Percentiles rank a stretch among this genome's conserved stretches.
These are phyloP conservation scores for Lentinula guzmanii DNA, from an alignment of 768 basidiomycete genomes.

Conservation along the genomic window DNA sequence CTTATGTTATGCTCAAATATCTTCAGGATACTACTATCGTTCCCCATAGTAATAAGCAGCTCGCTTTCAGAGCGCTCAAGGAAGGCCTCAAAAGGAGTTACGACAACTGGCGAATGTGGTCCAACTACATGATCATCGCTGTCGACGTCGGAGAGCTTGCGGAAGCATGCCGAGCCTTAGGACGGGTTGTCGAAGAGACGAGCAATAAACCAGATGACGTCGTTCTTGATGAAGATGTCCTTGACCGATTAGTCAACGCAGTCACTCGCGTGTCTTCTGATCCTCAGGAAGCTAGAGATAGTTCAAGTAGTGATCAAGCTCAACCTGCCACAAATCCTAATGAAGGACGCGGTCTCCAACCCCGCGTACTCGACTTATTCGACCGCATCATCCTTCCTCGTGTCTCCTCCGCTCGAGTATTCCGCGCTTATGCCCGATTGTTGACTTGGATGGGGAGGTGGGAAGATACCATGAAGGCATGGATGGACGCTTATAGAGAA, in stretches of 20 bases:
- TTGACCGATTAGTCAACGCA: conserved; percentile 85
- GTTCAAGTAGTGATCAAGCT: conserved; percentile 11
- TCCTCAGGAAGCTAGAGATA: conserved; percentile 27
- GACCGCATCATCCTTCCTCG: conserved; percentile 77
- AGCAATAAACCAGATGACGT: conserved; percentile 43
- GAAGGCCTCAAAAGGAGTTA: conserved; percentile 82
- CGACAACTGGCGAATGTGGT: conserved; percentile 98
- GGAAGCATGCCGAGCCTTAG: conserved; percentile 80
- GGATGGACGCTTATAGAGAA: conserved; percentile 81
- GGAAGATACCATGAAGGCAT: conserved; percentile 74
- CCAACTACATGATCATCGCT: conserved; percentile 91
- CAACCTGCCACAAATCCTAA: conserved; percentile 39
- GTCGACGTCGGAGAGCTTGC: conserved; percentile 90
- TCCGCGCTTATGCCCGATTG: conserved; percentile 78
- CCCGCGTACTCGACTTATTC: conserved; percentile 67
- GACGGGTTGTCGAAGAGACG: conserved; percentile 77
- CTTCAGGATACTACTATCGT: conserved; percentile 12
- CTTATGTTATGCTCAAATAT: background rate
- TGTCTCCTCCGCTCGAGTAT: conserved; percentile 64
- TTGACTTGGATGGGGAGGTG: conserved; percentile 67
- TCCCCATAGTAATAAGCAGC: conserved; percentile 69
- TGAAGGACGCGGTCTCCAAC: conserved; percentile 60
- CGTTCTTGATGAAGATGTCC: conserved; percentile 72
- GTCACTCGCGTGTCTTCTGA: conserved; percentile 55
- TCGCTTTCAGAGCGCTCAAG: conserved; percentile 90